Base-by-base conservation (phyloP, 1,284 basidiomycete species). In the Ustilago crameri region DNA sequence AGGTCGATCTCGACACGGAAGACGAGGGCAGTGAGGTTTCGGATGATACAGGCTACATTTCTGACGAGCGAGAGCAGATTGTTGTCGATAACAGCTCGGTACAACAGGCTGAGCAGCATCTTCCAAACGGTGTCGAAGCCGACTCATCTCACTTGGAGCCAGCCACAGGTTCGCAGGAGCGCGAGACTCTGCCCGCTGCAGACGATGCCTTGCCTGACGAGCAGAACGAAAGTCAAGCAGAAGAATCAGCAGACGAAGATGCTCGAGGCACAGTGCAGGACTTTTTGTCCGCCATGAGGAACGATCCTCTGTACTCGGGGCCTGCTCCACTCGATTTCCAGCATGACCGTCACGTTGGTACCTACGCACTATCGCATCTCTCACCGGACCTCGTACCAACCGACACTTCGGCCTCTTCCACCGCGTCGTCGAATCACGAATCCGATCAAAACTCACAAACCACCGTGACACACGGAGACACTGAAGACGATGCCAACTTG, bases 271-370 rank as follows among this genome's bases (percentile, higher is more conserved):
- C 51, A 2, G 57, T 66, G 20, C 42, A 60, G 1, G 51, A 66
- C 37, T 66, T 66, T 18, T 23, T 60, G 3, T 14, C 44, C 2
- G 51, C 37, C 14, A 66, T 66, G 63, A 42, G 56, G 5, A 54
- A 17, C 20, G 63, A 66, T 51, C 63, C 63, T 1, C 44, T 66
- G 48, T 66, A 59, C 30, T 27, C 18, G 20, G 17, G 30, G 1
- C 0, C 46, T 20, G 40, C 32, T 9, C 30, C 44, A 7, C 41
- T 64, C 30, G 62, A 58, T 23, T 64, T 45, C 17, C 47, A 58
- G 2, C 51, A 54, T 17, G 62, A 64, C n/a, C 62, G 47, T 3
- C 62, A 64, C 30, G 53, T 64, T 23, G 55, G 41, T 27, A 58
- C 51, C 3, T 64, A 64, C 15, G 34, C 62, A 18, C 51, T 64